Base-by-base conservation (phyloP, 2,329 filamentous ascomycete species). In the Magnaporthiopsis poae region DNA sequence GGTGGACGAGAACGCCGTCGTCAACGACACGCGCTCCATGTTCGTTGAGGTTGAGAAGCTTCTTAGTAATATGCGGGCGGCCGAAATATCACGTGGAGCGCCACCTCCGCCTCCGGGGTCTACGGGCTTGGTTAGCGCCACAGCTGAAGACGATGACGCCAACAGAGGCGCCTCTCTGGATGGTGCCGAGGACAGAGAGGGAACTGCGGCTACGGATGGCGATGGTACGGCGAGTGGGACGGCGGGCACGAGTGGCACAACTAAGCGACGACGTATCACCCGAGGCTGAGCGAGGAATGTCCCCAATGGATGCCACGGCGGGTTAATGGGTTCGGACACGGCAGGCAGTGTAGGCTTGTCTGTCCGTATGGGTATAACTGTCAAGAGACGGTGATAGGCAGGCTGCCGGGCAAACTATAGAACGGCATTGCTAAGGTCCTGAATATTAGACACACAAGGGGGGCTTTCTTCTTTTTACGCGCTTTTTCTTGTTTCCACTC, bases 21-120 rank as follows among this genome's bases (percentile, higher is more conserved):
- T 96, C 39, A 89, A 90, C 68, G 92, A 96, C 73, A 92, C 93
- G 0, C 83, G 89, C 67, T 90, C 91, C 75, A 97, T 97, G 92
- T 96, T 92, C 72, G 84, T 90, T 68, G 90, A 94, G 76, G 91
- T 96, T 1, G 90, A 96, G 78, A 88, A 89, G 74, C 85, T 90
- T 27, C 84, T 96, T 21, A 86, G 85, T 59, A 88, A 90, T 71
- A 88, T 93, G 81, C 86, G 91, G 36, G 89, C 87, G 65, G 90
- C 89, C 1, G 90, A 96, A 73, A 83, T 83, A 68, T 81, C 85
- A 67, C 76, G 78, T 15, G 78, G 77, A 46, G 77, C 76, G 13
- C 78, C 77, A 15, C 72, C 75, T 4, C 73, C 75, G 1, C 74
- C 75, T 36, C 62, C 70, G 1, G 70, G 67, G 64, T 65, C 29